phyloP scores from a whole-genome alignment of 1,139 yeast genomes.

The Debaryomycetaceae sp. region DNA sequence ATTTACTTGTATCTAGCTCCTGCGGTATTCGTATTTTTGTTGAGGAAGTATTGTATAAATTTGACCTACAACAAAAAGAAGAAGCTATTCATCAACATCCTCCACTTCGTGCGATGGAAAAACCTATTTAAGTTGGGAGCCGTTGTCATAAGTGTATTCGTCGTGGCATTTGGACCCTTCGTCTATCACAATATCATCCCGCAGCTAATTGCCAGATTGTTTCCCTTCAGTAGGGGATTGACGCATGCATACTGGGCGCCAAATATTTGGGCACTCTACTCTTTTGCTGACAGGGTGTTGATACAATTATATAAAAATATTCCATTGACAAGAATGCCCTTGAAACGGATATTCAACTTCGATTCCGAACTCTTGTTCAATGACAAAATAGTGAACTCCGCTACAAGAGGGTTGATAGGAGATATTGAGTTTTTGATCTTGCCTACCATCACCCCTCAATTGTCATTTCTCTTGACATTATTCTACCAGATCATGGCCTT shows the following conservation, averaged over 20 bases:
- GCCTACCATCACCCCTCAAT: constrained; percentile 74
- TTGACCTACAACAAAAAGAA: constrained; percentile 30
- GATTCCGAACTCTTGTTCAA: constrained; percentile 24
- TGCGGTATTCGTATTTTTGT: constrained; percentile 77
- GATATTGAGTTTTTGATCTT: constrained; percentile 78
- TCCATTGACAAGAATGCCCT: constrained; percentile 42
- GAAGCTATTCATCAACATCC: constrained; percentile 19
- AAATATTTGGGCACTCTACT: constrained; percentile 91
- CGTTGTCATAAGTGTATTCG: constrained; percentile 62
- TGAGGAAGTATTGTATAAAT: constrained; percentile 66
- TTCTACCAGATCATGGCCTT: constrained; percentile 79
- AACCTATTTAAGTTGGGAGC: constrained; percentile 59
- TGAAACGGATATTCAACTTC: constrained; percentile 31
- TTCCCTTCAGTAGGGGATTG: constrained; percentile 92
- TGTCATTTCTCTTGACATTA: constrained; percentile 73
- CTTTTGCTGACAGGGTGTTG: constrained; percentile 74
- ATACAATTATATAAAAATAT: constrained; percentile 47
- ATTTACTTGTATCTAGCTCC: constrained; percentile 93
- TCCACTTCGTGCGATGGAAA: constrained; percentile 51
- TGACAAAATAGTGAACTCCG: constrained; percentile 28
- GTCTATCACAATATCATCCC: constrained; percentile 60
- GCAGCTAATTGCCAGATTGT: constrained; percentile 63
- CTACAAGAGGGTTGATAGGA: constrained; percentile 89
- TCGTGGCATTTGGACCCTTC: constrained; percentile 80
- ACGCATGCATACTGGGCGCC: constrained; percentile 99